These are phyloP conservation scores for Sugiyamaella novakii DNA, from an alignment of 1,139 yeast species.

Conservation along the genomic window DNA sequence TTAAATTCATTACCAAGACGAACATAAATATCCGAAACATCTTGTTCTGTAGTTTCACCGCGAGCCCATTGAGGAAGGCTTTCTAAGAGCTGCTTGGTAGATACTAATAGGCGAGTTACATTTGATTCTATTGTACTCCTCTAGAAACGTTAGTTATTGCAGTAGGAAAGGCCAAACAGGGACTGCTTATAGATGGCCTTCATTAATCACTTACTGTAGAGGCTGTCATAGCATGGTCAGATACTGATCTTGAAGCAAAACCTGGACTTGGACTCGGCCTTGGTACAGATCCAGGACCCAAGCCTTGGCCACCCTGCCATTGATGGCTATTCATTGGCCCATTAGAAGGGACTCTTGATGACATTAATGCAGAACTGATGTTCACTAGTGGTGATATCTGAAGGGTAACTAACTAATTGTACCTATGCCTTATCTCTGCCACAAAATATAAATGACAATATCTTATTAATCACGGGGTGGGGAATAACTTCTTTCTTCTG, in stretches of 20 bases:
- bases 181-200: neutral
- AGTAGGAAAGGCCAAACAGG: neutral
- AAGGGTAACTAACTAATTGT: no score
- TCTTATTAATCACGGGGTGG: no score
- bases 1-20: conserved; percentile 92
- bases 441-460: no score
- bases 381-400: no score
- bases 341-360: conserved; percentile 1
- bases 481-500: no score
- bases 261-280: neutral
- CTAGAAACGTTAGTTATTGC: conserved; percentile 10
- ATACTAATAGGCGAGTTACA: conserved; percentile 78
- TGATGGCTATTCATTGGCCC: conserved; percentile 4
- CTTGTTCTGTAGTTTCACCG: conserved; percentile 72
- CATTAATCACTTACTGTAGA: conserved; percentile 9
- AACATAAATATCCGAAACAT: conserved; percentile 90
- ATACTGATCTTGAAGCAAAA: neutral
- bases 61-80: conserved; percentile 91
- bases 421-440: no score
- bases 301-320: conserved; percentile 3
- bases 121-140: conserved; percentile 77
- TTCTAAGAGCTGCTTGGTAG: conserved; percentile 85
- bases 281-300: neutral
- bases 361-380: no score
- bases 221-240: neutral